Base-by-base conservation (phyloP, 192 early-diverging fungal genomes). In the Borealophlyctis nickersoniae region DNA sequence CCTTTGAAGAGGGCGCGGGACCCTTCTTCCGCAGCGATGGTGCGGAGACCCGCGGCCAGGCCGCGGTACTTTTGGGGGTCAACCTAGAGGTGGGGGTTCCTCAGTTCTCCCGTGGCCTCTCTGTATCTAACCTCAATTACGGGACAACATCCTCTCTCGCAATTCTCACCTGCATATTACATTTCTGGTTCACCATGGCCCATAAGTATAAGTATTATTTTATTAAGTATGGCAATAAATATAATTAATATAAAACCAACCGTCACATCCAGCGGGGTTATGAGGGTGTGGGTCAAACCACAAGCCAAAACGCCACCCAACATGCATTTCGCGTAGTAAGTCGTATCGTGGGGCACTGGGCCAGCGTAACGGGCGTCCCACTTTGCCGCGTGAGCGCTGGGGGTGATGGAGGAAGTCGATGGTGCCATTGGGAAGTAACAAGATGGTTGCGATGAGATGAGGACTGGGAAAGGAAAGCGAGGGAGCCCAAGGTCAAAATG, bases 1-100 rank as follows among this genome's bases (percentile, higher is more conserved):
- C 92, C 92, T 35, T 88, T 90, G 59, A 81, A 90, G 52, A 94
- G 58, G 26, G 87, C 91, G 52, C 76, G 63, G 65, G 86, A 58
- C 32, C 92, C 92, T 71, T 92, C 84, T 28, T 84, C 81, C 30
- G 76, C 73, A 30, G 68, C 52, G 56, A 81, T 77, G 63, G 65
- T 64, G 32, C 75, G 66, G 54, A 81, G 61, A 56, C 73, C 76
- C 33, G 35, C 24, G 49, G 72, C 54, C 60, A 77, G 67, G 49
- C 75, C 73, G 53, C 57, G 72, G 75, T 78, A 62, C 55, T 56
- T 56, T 5, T 11, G 26, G 29, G 55, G 26, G 69, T 74, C 57
- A 29, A 74, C 67, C 68, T 28, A 74, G 56, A 63, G 56, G 0
- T n/a, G 2, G 26, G 49, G 19, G 19, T 13, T 55, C 53, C 13